A percentile compares a stretch with the other conserved stretches of the same genome.
These are phyloP conservation scores for Aspergillus sp. DNA, from an alignment of 2,329 filamentous ascomycete genomes.

Conservation along the genomic window DNA sequence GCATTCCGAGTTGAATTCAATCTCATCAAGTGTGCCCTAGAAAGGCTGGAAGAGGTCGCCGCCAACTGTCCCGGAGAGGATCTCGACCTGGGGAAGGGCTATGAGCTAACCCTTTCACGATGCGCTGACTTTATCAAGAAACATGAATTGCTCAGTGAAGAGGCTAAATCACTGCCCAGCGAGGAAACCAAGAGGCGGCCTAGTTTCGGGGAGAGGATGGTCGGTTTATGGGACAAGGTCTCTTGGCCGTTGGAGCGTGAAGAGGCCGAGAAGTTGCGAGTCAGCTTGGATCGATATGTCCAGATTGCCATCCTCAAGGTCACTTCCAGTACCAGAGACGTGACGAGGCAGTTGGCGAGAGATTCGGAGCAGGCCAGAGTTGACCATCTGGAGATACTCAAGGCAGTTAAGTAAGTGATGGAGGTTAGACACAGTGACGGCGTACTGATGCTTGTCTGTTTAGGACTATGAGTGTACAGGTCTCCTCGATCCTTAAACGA, in stretches of 20 bases:
- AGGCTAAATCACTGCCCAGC: too few relatives aligned
- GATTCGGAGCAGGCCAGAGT: slow-evolving; percentile 1
- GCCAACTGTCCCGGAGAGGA: neutral
- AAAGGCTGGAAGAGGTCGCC: neutral
- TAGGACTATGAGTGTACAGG: slow-evolving; percentile 14
- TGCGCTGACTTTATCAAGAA: slow-evolving; percentile 8
- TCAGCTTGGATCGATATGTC: slow-evolving; percentile 9
- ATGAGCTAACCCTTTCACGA: slow-evolving; percentile 3
- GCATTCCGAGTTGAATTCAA: slow-evolving; percentile 7
- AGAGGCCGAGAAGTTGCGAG: slow-evolving; percentile 12
- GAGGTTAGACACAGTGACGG: too few relatives aligned
- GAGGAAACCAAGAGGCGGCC: neutral
- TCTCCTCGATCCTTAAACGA: slow-evolving; percentile 11
- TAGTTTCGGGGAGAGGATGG: neutral
- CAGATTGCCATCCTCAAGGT: slow-evolving; percentile 14
- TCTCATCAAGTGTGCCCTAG: slow-evolving; percentile 7
- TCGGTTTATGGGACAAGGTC: slow-evolving; percentile 6
- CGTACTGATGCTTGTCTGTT: neutral
- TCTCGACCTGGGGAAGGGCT: slow-evolving; percentile 7
- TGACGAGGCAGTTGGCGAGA: neutral
- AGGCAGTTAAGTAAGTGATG: slow-evolving; percentile 10
- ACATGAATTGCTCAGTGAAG: neutral
- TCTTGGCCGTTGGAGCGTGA: slow-evolving; percentile 14
- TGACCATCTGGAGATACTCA: slow-evolving; percentile 12
- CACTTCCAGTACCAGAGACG: slow-evolving; percentile 4